Evolutionary conservation across 2,329 filamentous ascomycete genomes (phyloP).

Genomic region (Escovopsis weberi): DNA sequence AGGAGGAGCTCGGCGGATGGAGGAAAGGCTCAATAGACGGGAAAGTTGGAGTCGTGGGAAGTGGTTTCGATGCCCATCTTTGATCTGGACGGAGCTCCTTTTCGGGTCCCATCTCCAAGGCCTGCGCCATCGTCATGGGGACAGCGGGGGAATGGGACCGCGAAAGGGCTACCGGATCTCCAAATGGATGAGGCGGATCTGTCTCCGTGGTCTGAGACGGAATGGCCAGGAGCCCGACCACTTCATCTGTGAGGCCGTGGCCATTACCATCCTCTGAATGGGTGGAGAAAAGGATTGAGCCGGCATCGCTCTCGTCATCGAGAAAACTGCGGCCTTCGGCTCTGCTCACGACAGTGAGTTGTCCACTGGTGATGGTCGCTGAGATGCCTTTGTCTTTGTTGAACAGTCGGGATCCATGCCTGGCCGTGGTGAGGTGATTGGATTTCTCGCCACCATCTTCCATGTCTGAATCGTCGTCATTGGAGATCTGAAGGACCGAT

Average conservation of each 20-base stretch:
- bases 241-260: conserved; percentile 27
- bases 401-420: conserved; percentile 34
- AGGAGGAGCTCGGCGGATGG: conserved; percentile 8
- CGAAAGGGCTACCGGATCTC: conserved; percentile 13
- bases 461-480: conserved; percentile 15
- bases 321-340: conserved; percentile 29
- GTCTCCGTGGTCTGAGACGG: neutral
- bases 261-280: conserved; percentile 35
- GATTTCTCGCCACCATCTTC: conserved; percentile 6
- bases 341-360: conserved; percentile 14
- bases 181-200: conserved; percentile 19
- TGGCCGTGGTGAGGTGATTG: conserved; percentile 1
- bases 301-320: conserved; percentile 35
- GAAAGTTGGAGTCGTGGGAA: conserved; percentile 30
- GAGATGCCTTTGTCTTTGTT: conserved; percentile 36
- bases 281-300: conserved; percentile 49
- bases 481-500: conserved; percentile 37
- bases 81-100: conserved; percentile 2
- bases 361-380: conserved; percentile 25
- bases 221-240: conserved; percentile 10
- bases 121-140: conserved; percentile 33
- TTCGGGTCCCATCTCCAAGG: conserved; percentile 16
- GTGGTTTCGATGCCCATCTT: conserved; percentile 9
- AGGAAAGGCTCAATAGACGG: conserved; percentile 29
- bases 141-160: conserved; percentile 24